Evolutionary conservation across 1,139 yeast species (phyloP).

Genomic region (Candida neerlandica): DNA sequence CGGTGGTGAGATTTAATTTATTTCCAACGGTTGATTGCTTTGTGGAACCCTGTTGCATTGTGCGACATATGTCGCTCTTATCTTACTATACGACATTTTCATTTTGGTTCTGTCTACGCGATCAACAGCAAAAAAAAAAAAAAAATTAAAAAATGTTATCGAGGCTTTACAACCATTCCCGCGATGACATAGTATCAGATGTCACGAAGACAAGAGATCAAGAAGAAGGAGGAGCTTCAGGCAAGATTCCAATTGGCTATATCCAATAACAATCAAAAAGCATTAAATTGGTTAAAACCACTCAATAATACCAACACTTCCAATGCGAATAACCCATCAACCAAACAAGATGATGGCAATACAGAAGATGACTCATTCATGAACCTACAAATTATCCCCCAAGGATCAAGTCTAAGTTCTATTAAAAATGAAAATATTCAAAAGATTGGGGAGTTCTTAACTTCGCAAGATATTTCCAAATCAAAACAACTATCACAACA

Average conservation of each 20-base stretch:
- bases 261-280: slow-evolving; percentile 37
- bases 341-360: slow-evolving; percentile 5
- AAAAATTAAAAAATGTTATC: too few relatives aligned
- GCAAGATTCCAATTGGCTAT: slow-evolving; percentile 50
- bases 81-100: too few relatives aligned
- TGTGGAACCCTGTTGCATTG: too few relatives aligned
- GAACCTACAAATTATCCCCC: slow-evolving; percentile 47
- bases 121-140: neutral
- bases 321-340: neutral
- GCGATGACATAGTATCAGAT: slow-evolving; percentile 13
- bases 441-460: slow-evolving; percentile 38
- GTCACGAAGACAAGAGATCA: slow-evolving; percentile 46
- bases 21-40: too few relatives aligned
- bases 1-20: too few relatives aligned
- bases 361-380: slow-evolving; percentile 26
- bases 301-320: neutral
- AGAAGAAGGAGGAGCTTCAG: slow-evolving; percentile 51
- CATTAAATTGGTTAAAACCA: slow-evolving; percentile 46
- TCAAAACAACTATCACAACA: slow-evolving; percentile 4
- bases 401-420: slow-evolving; percentile 32
- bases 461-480: slow-evolving; percentile 16
- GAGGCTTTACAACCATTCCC: neutral
- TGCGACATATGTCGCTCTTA: too few relatives aligned
- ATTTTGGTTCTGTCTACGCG: neutral
- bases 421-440: slow-evolving; percentile 5